A percentile compares a stretch with the other conserved stretches of the same genome.
Conservation (phyloP, 1,284 basidiomycete genomes). For the Cutaneotrichosporon curvatum region DNA sequence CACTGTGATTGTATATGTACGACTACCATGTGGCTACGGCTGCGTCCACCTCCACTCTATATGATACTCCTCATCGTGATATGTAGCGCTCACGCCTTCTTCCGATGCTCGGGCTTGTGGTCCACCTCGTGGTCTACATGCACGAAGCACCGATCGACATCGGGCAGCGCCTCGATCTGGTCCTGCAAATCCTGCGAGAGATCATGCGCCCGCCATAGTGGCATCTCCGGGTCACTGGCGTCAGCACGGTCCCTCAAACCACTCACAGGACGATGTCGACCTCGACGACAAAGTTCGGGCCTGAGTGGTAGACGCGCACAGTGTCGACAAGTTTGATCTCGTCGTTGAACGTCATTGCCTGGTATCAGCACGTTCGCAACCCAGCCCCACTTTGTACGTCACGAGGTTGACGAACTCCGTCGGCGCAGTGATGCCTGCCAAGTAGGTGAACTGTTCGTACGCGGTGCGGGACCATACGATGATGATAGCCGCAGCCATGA, state of each 20-base stretch:
- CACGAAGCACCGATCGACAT: constrained; percentile 85
- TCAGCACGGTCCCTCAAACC: not conserved
- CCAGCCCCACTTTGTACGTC: constrained; percentile 63
- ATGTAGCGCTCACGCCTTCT: constrained; percentile 1
- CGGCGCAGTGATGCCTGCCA: constrained; percentile 86
- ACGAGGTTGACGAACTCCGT: constrained; percentile 83
- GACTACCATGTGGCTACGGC: not conserved
- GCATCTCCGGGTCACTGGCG: constrained; percentile 63
- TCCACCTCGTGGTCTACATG: constrained; percentile 89
- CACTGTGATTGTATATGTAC: not conserved
- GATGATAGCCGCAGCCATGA: constrained; percentile 69
- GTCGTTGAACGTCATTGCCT: constrained; percentile 72
- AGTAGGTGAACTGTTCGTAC: constrained; percentile 67
- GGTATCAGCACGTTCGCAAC: not conserved
- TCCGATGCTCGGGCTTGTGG: constrained; percentile 51
- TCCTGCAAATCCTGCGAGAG: constrained; percentile 86
- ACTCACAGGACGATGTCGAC: constrained; percentile 77
- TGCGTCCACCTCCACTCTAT: too few species aligned
- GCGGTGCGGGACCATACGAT: constrained; percentile 71
- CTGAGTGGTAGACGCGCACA: constrained; percentile 71
- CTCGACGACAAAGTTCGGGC: constrained; percentile 82
- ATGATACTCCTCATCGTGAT: too few species aligned
- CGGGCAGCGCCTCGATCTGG: constrained; percentile 83
- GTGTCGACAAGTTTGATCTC: constrained; percentile 84
- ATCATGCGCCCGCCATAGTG: constrained; percentile 87